Evolutionary conservation across 169 alveolate species (phyloP), one percentile per base, ranked within the genome.

Genomic region (Plasmodium adleri): DNA sequence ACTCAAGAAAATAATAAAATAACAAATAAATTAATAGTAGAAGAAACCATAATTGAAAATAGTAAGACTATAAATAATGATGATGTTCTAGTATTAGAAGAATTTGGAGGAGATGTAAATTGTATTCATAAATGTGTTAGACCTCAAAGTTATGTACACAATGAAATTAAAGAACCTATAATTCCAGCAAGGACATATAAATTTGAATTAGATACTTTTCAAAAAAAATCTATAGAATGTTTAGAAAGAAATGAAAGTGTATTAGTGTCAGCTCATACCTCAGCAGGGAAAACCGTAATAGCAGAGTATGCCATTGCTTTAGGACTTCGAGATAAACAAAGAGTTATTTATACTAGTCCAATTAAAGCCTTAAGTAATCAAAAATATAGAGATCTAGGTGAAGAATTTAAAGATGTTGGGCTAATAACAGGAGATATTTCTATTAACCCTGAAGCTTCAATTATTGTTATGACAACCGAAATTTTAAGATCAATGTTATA

Each of bases 351-450:
- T 96, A 98, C 99, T 9, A 97, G 99, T 20, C 99, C 99, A 2
- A 99, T 98, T 78, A 99, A 98, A 95, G 99, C 99, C 47, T 93
- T 99, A 91, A 96, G 99, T 74, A 99, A 99, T 93, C 99, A 99
- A 92, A 99, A 99, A 94, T 99, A 97, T 95, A 88, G 99, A 85
- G 99, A 99, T 90, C 95, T 99, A 58, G 95, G 98, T 88, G 99
- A 97, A 87, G 99, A 98, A 93, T 99, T 98, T 91, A 95, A 93
- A 71, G 99, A 98, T 94, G 99, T 98, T 10, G 99, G 99, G 2
- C 96, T 99, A 76, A 96, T 98, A 94, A 99, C 99, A 6, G 99
- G 99, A 3, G 99, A 99, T 93, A 99, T 99, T 43, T 97, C 99
- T 10, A 96, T 98, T 49, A 98, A 98, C 91, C 99, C 99, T 32